Percentiles rank a stretch among this genome's conserved stretches.
Conservation (phyloP, 371 early-diverging fungal species). For the Mucor circinelloides region DNA sequence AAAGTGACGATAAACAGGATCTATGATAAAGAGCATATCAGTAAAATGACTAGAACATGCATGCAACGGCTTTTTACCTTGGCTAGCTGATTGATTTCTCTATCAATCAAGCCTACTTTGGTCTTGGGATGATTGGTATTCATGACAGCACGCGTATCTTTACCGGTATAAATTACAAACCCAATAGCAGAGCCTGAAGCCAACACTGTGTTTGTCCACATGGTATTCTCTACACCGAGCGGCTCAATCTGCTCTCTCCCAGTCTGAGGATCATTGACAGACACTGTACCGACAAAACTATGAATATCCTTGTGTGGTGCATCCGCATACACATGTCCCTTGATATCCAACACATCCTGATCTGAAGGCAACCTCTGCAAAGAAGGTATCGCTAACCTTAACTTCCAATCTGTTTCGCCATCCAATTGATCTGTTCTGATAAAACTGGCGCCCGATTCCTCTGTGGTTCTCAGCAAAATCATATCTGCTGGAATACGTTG, state of each 20-base stretch:
- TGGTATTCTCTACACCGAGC: constrained; percentile 90
- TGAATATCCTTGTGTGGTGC: constrained; percentile 98
- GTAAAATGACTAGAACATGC: neutral
- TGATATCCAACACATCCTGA: constrained; percentile 56
- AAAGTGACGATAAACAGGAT: constrained; percentile 87
- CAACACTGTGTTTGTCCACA: constrained; percentile 98
- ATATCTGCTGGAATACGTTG: constrained; percentile 95
- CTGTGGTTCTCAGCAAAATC: constrained; percentile 87
- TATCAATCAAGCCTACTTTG: constrained; percentile 95
- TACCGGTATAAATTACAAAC: constrained; percentile 97
- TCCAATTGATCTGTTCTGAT: constrained; percentile 99
- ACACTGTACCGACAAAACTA: constrained; percentile 89
- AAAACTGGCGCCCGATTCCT: constrained; percentile 90
- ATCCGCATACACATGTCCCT: constrained; percentile 81
- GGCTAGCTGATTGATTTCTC: constrained; percentile 92
- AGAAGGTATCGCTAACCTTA: constrained; percentile 83
- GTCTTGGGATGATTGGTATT: constrained; percentile 96
- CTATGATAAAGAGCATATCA: constrained; percentile 36
- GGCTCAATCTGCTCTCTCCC: constrained; percentile 64
- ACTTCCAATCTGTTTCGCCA: constrained; percentile 99
- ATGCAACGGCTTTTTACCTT: constrained; percentile 68
- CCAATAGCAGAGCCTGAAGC: constrained; percentile 95
- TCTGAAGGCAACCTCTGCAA: constrained; percentile 75
- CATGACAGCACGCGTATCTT: constrained; percentile 97
- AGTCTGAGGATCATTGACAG: constrained; percentile 49